These are phyloP conservation scores for Candida sphagnicola DNA, from an alignment of 805 yeast genomes.

Conservation along the genomic window DNA sequence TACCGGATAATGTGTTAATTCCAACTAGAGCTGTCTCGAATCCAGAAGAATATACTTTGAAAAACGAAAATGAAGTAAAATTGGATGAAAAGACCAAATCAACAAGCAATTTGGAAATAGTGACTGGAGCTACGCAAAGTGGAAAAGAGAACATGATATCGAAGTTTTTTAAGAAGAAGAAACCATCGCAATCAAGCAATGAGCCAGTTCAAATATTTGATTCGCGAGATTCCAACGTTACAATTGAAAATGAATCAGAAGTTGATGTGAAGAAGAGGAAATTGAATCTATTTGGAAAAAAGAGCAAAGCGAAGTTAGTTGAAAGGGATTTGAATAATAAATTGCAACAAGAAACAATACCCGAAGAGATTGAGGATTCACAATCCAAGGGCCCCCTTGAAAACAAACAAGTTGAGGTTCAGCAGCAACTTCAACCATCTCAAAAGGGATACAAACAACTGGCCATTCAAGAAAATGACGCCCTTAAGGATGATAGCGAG, in stretches of 20 bases:
- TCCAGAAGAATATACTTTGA: slow-evolving; percentile 21
- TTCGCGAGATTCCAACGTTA: slow-evolving; percentile 12
- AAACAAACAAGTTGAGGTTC: background rate
- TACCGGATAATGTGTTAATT: slow-evolving; percentile 14
- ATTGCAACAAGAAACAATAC: too few relatives aligned
- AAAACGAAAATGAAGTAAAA: slow-evolving; percentile 1
- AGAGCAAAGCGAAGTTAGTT: background rate
- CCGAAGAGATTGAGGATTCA: too few relatives aligned
- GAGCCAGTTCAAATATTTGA: slow-evolving; percentile 3
- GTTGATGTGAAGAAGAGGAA: slow-evolving; percentile 9
- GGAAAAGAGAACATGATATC: slow-evolving; percentile 39
- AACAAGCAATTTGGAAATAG: slow-evolving; percentile 7
- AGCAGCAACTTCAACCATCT: background rate
- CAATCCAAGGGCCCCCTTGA: background rate
- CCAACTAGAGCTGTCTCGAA: slow-evolving; percentile 34
- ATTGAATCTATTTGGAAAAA: slow-evolving; percentile 1
- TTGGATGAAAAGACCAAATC: slow-evolving; percentile 7
- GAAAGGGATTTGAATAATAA: background rate
- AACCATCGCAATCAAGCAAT: slow-evolving; percentile 4
- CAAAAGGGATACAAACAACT: background rate
- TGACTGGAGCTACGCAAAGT: slow-evolving; percentile 7
- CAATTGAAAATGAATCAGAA: slow-evolving; percentile 25
- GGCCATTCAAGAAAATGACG: background rate
- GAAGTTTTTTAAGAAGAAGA: slow-evolving; percentile 29
- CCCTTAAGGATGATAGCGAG: slow-evolving; percentile 1